These are phyloP conservation scores for Volutella citrinella DNA, from an alignment of 2,329 filamentous ascomycete species.

Conservation along the genomic window DNA sequence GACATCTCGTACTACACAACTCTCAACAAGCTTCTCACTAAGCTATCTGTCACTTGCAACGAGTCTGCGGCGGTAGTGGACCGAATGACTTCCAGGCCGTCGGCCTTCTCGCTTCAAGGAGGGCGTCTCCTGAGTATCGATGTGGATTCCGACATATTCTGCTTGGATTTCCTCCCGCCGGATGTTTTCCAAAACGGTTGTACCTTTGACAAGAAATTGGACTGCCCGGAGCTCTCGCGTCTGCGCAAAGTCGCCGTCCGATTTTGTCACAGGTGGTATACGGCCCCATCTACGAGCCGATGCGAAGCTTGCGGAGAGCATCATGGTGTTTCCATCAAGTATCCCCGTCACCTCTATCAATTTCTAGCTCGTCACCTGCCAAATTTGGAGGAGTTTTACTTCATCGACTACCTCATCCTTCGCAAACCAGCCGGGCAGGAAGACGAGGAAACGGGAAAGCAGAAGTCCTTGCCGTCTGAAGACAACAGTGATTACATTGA, in stretches of 20 bases:
- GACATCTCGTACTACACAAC: slow-evolving; percentile 32
- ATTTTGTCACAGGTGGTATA: slow-evolving; percentile 41
- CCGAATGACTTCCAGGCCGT: slow-evolving; percentile 16
- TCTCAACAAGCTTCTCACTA: slow-evolving; percentile 26
- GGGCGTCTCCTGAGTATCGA: slow-evolving; percentile 29
- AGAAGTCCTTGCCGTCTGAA: not conserved
- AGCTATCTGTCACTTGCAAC: slow-evolving; percentile 23
- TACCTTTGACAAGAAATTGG: slow-evolving; percentile 23
- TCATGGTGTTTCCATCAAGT: slow-evolving; percentile 25
- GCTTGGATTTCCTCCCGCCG: slow-evolving; percentile 33
- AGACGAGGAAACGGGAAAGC: not conserved
- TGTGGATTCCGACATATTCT: slow-evolving; percentile 28
- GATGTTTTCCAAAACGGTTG: slow-evolving; percentile 25
- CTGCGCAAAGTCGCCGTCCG: slow-evolving; percentile 40
- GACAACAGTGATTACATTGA: no score
- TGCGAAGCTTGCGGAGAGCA: slow-evolving; percentile 34
- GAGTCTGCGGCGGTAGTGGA: slow-evolving; percentile 23
- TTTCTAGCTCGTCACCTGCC: slow-evolving; percentile 40
- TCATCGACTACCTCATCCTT: slow-evolving; percentile 42
- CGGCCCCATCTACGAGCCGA: slow-evolving; percentile 18
- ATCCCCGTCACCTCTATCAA: slow-evolving; percentile 41
- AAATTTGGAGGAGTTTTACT: slow-evolving; percentile 42
- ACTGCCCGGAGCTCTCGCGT: slow-evolving; percentile 27
- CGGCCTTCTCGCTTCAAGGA: slow-evolving; percentile 21
- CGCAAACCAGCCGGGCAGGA: slow-evolving; percentile 17